A percentile compares a stretch with the other conserved stretches of the same genome.
These are phyloP conservation scores for Aspergillus texensis DNA, from an alignment of 2,329 filamentous ascomycete species.

Conservation along the genomic window DNA sequence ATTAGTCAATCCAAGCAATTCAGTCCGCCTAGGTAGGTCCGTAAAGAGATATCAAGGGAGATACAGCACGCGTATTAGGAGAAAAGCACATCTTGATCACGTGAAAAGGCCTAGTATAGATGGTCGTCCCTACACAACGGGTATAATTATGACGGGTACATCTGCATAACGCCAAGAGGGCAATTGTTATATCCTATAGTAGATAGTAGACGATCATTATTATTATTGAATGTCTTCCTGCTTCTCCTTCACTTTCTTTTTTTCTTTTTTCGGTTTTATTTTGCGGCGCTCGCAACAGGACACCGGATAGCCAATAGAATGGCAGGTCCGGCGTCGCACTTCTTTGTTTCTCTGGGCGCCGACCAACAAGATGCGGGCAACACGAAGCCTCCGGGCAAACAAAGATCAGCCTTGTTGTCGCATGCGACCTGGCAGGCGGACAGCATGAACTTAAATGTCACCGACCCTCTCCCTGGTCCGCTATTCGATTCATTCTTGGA, in stretches of 20 bases:
- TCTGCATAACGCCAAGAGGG: no score
- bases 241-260: background rate
- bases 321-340: background rate
- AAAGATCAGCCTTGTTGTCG: background rate
- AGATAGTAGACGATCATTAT: background rate
- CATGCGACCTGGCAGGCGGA: background rate
- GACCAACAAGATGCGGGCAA: background rate
- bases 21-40: no score
- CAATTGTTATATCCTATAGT: no score
- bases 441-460: constrained; percentile 2
- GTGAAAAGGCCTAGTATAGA: no score
- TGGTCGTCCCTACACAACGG: no score
- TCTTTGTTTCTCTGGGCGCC: background rate
- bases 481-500: background rate
- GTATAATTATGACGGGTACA: no score
- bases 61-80: no score
- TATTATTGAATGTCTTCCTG: background rate
- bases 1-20: no score
- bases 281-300: background rate
- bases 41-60: no score
- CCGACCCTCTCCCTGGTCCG: background rate
- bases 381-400: background rate
- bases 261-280: background rate
- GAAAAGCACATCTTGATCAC: no score
- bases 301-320: background rate